These are phyloP conservation scores for Ophiostoma ips DNA, from an alignment of 2,329 filamentous ascomycete species.

Conservation along the genomic window DNA sequence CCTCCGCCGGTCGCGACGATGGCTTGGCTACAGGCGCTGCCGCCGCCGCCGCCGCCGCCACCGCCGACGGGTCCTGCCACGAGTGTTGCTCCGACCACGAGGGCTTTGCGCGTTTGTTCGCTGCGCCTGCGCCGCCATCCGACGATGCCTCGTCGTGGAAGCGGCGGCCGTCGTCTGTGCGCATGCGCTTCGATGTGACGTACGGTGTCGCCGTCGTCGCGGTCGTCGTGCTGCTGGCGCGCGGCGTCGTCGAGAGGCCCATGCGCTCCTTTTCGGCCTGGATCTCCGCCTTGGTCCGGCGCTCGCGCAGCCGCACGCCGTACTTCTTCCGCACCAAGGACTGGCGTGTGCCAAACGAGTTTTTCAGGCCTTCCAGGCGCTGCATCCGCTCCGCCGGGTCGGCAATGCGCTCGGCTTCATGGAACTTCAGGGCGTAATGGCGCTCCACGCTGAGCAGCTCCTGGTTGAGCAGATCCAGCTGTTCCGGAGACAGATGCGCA, in stretches of 20 bases:
- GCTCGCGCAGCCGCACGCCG: constrained; percentile 38
- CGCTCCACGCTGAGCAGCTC: constrained; percentile 26
- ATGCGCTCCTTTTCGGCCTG: constrained; percentile 28
- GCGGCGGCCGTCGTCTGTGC: too few relatives aligned
- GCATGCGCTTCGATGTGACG: too few relatives aligned
- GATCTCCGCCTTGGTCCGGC: constrained; percentile 33
- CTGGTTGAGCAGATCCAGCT: constrained; percentile 20
- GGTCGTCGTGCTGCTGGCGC: too few relatives aligned
- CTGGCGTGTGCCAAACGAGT: constrained; percentile 41
- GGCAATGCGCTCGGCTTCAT: constrained; percentile 25
- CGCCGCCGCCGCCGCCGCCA: background rate
- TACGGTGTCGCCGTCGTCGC: too few relatives aligned
- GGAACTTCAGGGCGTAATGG: constrained; percentile 28
- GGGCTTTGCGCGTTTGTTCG: too few relatives aligned
- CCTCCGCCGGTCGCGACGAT: constrained; percentile 21
- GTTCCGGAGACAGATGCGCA: constrained; percentile 25
- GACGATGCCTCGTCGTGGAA: too few relatives aligned
- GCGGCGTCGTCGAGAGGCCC: constrained; percentile 17
- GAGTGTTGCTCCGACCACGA: too few relatives aligned
- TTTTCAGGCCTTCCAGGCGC: constrained; percentile 30
- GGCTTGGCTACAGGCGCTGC: background rate
- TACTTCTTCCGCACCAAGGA: constrained; percentile 43
- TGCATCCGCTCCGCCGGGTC: constrained; percentile 21
- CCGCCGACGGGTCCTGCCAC: too few relatives aligned
- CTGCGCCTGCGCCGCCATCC: too few relatives aligned